Evolutionary conservation across 208 protist genomes (phyloP).

Genomic region (Crithidia sp.): DNA sequence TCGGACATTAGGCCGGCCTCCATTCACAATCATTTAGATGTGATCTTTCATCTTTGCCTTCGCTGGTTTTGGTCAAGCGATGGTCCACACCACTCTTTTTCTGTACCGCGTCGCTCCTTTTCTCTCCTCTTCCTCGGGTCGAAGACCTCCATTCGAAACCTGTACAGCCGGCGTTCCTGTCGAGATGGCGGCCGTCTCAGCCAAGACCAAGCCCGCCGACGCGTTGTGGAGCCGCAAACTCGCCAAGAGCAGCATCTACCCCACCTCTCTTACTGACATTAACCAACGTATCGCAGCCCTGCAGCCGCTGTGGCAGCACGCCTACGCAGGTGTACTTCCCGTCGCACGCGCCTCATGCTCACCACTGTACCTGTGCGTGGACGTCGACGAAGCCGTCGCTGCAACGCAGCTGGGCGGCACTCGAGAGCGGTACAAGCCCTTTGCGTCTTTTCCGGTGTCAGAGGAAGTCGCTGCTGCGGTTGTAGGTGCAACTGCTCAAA

Average conservation of each 20-base stretch:
- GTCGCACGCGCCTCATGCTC: conserved; percentile 43
- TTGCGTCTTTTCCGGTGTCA: conserved; percentile 16
- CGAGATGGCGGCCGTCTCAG: too few species aligned
- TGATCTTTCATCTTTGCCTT: too few species aligned
- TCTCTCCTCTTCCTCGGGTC: not conserved
- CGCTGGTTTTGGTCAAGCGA: too few species aligned
- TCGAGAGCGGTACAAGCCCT: conserved; percentile 12
- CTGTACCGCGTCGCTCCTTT: not conserved
- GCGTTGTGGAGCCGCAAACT: conserved; percentile 15
- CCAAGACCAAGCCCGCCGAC: not conserved
- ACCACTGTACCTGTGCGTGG: conserved; percentile 49
- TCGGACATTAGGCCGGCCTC: too few species aligned
- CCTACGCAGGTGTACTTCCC: conserved; percentile 20
- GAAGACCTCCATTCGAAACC: too few species aligned
- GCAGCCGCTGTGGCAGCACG: not conserved
- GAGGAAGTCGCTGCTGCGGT: conserved; percentile 51
- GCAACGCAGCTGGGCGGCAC: conserved; percentile 16
- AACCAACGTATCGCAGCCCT: conserved; percentile 19
- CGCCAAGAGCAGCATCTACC: conserved; percentile 25
- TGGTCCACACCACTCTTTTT: too few species aligned
- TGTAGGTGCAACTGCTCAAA: conserved; percentile 32
- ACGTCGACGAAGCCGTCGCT: conserved; percentile 17
- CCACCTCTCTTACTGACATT: conserved; percentile 17
- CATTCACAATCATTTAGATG: too few species aligned
- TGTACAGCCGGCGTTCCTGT: too few species aligned